These are phyloP conservation scores for Crepidotus variabilis DNA, from an alignment of 768 basidiomycete genomes.

Conservation along the genomic window DNA sequence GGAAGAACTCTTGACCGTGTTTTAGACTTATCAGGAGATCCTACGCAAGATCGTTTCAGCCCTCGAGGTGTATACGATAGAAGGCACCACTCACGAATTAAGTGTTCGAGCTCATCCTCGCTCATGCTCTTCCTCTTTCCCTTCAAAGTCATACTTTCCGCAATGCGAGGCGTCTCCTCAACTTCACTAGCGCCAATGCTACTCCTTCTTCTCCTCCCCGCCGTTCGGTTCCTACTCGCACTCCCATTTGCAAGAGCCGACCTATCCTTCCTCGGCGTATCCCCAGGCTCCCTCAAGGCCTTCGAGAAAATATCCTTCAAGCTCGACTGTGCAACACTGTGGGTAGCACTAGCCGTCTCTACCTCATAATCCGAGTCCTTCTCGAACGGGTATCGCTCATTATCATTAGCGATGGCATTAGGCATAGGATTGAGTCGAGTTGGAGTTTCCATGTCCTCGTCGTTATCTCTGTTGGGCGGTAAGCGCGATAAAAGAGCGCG, in stretches of 20 bases:
- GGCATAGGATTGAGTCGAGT: constrained; percentile 19
- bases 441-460: constrained; percentile 6
- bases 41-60: background rate
- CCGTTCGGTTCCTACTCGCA: constrained; percentile 10
- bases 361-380: constrained; percentile 59
- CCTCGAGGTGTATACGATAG: background rate
- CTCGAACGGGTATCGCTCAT: constrained; percentile 34
- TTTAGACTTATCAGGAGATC: constrained; percentile 27
- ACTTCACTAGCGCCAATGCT: constrained; percentile 61
- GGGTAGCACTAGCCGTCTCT: constrained; percentile 30
- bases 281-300: constrained; percentile 59
- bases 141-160: constrained; percentile 38
- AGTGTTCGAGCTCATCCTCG: constrained; percentile 62
- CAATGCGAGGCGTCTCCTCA: constrained; percentile 47
- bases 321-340: constrained; percentile 53
- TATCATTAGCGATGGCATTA: constrained; percentile 11
- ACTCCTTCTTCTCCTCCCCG: constrained; percentile 37
- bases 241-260: background rate
- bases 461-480: constrained; percentile 22
- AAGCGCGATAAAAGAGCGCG: constrained; percentile 57
- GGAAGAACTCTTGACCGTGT: constrained; percentile 29
- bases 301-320: constrained; percentile 65
- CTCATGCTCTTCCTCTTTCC: constrained; percentile 58
- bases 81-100: constrained; percentile 38
- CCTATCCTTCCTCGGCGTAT: constrained; percentile 54